Percentiles rank a stretch among this genome's conserved stretches.
Conservation (phyloP, 306 rosid genomes). For the Quercus rubra region DNA sequence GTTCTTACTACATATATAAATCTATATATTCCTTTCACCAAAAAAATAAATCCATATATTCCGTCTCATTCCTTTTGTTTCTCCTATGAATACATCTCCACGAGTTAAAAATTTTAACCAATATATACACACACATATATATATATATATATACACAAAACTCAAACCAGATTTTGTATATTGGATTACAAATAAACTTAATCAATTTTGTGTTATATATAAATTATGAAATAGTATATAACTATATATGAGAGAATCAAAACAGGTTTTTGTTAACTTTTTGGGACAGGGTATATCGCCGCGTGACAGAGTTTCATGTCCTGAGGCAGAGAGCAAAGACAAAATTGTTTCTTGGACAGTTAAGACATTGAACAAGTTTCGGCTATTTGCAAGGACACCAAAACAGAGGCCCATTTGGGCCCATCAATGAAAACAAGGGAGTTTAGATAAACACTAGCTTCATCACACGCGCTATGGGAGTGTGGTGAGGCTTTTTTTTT, state of each 20-base stretch:
- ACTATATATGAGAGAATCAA: no score
- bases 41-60: no score
- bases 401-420: constrained; percentile 35
- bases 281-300: background rate
- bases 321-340: constrained; percentile 10
- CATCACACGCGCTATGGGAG: no score
- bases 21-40: no score
- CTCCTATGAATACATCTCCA: no score
- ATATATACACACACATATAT: no score
- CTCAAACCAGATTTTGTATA: background rate
- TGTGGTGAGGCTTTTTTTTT: no score
- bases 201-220: background rate
- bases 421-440: constrained; percentile 30
- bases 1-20: no score
- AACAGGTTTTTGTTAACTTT: background rate
- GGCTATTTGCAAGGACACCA: constrained; percentile 13
- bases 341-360: constrained; percentile 26
- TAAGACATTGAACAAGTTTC: constrained; percentile 13
- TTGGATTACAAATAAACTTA: background rate
- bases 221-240: background rate
- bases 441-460: background rate
- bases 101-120: no score
- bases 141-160: no score
- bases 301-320: background rate
- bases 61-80: no score